phyloP scores from a whole-genome alignment of 2,329 filamentous ascomycete species.

The Fusarium acutatum region DNA sequence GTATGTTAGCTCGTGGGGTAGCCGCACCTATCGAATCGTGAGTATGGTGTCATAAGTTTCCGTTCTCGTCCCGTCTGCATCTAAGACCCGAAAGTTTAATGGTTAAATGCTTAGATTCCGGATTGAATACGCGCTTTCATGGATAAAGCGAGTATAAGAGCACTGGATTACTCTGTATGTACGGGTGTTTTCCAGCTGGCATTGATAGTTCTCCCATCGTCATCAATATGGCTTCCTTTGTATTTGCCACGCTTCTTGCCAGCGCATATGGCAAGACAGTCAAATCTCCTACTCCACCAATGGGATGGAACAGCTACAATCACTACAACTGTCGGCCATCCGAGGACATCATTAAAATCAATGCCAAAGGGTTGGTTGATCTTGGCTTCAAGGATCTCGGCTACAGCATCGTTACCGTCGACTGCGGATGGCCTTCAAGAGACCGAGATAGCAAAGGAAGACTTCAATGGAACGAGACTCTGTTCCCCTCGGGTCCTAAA shows the following conservation, averaged over 20 bases:
- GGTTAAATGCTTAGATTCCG: neutral
- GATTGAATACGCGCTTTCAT: neutral
- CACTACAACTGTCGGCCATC: conserved; percentile 41
- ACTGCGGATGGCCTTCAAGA: conserved; percentile 64
- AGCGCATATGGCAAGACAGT: conserved; percentile 6
- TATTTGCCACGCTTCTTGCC: conserved; percentile 4
- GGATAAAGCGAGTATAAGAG: neutral
- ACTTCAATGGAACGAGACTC: conserved; percentile 58
- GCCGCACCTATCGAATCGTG: neutral
- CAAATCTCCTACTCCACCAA: conserved; percentile 49
- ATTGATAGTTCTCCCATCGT: neutral
- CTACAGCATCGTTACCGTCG: conserved; percentile 64
- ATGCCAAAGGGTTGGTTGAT: conserved; percentile 62
- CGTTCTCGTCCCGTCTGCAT: neutral
- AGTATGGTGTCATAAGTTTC: neutral
- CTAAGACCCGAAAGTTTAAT: neutral
- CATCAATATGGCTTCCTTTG: conserved; percentile 4
- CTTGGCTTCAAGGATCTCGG: conserved; percentile 61
- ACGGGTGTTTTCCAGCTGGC: accelerated
- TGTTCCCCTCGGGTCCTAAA: conserved; percentile 60
- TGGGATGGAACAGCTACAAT: conserved; percentile 70
- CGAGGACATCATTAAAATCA: conserved; percentile 46
- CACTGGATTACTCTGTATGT: too few species aligned
- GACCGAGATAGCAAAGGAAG: conserved; percentile 53
- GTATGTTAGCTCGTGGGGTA: neutral